Conservation (phyloP, 768 basidiomycete species). For the Fomitopsis serialis region DNA sequence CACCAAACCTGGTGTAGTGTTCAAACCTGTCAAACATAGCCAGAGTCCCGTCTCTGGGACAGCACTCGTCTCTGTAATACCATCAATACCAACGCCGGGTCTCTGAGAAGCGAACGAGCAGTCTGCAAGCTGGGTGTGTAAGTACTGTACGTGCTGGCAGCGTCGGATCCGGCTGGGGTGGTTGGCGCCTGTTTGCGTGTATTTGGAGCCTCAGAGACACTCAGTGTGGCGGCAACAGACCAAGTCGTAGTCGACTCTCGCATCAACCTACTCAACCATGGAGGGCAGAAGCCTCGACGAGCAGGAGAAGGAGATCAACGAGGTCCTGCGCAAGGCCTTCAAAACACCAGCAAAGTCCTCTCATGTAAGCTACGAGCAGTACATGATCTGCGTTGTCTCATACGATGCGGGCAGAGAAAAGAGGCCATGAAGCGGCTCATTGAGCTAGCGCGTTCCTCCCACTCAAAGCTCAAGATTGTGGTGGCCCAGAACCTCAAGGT, state of each 20-base stretch:
- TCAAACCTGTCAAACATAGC: too few relatives aligned
- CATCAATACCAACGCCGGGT: too few relatives aligned
- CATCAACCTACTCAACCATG: conserved; percentile 11
- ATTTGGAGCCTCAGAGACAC: too few relatives aligned
- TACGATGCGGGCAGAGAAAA: conserved; percentile 35
- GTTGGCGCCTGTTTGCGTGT: too few relatives aligned
- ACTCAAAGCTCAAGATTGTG: conserved; percentile 45
- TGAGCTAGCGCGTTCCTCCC: conserved; percentile 42
- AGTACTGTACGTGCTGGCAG: too few relatives aligned
- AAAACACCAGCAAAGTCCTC: conserved; percentile 33
- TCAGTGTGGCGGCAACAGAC: too few relatives aligned
- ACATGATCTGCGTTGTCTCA: neutral
- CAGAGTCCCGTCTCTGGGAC: too few relatives aligned
- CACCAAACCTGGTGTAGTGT: too few relatives aligned
- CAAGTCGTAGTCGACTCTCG: neutral
- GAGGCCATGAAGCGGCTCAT: conserved; percentile 50
- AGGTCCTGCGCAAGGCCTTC: conserved; percentile 41
- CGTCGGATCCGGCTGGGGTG: too few relatives aligned
- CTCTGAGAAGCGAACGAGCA: too few relatives aligned
- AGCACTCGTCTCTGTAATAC: too few relatives aligned
- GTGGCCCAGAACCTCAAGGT: conserved; percentile 51
- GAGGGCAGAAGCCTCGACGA: conserved; percentile 23
- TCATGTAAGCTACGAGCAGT: conserved; percentile 28
- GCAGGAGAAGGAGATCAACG: conserved; percentile 33
- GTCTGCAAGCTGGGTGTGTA: too few relatives aligned